A percentile compares a stretch with the other conserved stretches of the same genome.
Evolutionary conservation across 805 yeast genomes (phyloP).

Genomic region (Nakazawaea molendinolei): DNA sequence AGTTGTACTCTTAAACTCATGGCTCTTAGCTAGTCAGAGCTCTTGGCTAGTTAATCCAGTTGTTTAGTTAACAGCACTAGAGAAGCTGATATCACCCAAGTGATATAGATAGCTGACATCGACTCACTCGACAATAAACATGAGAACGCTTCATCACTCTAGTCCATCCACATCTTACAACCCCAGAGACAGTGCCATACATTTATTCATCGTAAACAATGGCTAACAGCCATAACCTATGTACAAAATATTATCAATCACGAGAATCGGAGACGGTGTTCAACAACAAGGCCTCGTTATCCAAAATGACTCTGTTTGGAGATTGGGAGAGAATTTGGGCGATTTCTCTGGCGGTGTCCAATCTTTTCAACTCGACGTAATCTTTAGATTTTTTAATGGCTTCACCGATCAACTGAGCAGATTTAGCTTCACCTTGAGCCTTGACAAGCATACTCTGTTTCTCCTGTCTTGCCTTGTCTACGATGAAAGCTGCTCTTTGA

Average conservation of each 20-base stretch:
- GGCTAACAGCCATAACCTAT: neutral
- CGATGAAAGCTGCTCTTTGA: constrained; percentile 94
- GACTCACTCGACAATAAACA: too few species aligned
- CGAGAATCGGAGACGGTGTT: constrained; percentile 83
- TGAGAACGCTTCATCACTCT: too few species aligned
- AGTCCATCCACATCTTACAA: too few species aligned
- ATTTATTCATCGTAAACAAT: neutral
- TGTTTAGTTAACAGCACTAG: too few species aligned
- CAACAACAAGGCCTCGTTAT: constrained; percentile 85
- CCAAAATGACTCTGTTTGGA: constrained; percentile 87
- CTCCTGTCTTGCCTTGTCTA: constrained; percentile 95
- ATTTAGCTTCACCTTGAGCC: constrained; percentile 97
- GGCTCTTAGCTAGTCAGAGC: too few species aligned
- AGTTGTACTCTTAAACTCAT: too few species aligned
- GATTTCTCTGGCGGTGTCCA: constrained; percentile 95
- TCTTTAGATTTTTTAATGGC: constrained; percentile 95
- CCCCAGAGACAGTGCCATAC: neutral
- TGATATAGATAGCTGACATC: too few species aligned
- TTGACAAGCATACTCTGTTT: constrained; percentile 95
- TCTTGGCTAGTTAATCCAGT: too few species aligned
- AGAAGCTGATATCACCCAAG: too few species aligned
- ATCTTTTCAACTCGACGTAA: constrained; percentile 92
- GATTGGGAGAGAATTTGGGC: constrained; percentile 79
- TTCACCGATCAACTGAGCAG: constrained; percentile 98
- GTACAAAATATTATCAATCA: constrained; percentile 20